Base-by-base conservation (phyloP, 441 rosid species). In the Euphorbia schlechtendalii region DNA sequence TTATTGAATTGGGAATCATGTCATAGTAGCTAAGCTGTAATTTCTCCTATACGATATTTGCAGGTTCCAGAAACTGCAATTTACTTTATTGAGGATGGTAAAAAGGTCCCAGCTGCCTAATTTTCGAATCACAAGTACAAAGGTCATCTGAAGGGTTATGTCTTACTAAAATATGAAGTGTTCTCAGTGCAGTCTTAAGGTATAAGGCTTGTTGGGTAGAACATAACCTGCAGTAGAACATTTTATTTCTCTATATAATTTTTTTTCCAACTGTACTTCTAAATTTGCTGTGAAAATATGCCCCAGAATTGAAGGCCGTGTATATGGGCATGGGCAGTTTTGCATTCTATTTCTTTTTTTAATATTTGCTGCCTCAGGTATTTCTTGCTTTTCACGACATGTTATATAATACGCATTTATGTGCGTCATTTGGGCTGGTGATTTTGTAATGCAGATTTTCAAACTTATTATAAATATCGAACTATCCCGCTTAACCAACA, bases 51-150 rank as follows among this genome's bases (percentile, higher is more conserved):
- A 18, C 24, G 30, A 56, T 59, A 14, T 66, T 8, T 20, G 12
- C 76, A 91, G 98, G 94, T 91, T 27, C 87, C 95, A 3, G 90
- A 89, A 74, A 64, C 81, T 70, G 86, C 94, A 48, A 88, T 91
- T 68, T 88, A 83, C 80, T 88, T 86, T 79, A 85, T 88, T 1
- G 96, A 88, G 77, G 98, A 91, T 54, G 94, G 96, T 25, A 88
- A 84, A 78, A 88, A 88, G 81, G 88, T 88, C 48, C 84, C 79
- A 40, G 79, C 79, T 34, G 71, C 62, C 28, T 76, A 71, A 76
- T 56, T 60, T 46, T 27, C 8, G 30, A 28, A 40, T 69, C 28
- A 40, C 20, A 28, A 22, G 43, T 24, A 4, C 43, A 27, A 27
- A 28, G 21, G 20, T 43, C 12, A 13, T 25, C 15, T 15, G 34